phyloP scores from a whole-genome alignment of 768 basidiomycete genomes.

The Psilocybe subaeruginosa region DNA sequence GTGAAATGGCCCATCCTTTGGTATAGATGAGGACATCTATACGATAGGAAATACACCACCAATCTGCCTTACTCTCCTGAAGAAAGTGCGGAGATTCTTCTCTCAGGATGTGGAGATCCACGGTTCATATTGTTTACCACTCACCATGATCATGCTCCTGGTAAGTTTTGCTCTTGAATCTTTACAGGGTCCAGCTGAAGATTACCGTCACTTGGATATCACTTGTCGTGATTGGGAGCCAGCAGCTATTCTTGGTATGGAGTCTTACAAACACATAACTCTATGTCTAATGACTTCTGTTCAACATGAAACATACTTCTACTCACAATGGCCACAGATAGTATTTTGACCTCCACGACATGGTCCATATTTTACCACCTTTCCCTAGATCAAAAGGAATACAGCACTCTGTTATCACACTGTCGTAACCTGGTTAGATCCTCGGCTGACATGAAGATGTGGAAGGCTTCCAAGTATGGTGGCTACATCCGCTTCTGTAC shows the following conservation, averaged over 20 bases:
- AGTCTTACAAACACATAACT: neutral
- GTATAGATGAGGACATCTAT: conserved; percentile 49
- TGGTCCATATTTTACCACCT: conserved; percentile 57
- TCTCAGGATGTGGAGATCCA: conserved; percentile 63
- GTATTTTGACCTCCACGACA: conserved; percentile 19
- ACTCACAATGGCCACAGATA: conserved; percentile 43
- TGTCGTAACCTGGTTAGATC: conserved; percentile 38
- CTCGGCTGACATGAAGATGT: conserved; percentile 35
- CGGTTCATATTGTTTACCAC: conserved; percentile 56
- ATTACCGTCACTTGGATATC: conserved; percentile 40
- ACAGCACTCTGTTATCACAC: conserved; percentile 36
- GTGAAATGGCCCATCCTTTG: conserved; percentile 45
- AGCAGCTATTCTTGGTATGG: conserved; percentile 45
- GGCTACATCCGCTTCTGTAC: conserved; percentile 40
- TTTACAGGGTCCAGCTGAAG: neutral
- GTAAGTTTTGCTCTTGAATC: conserved; percentile 19
- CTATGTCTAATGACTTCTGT: neutral
- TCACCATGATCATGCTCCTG: conserved; percentile 25
- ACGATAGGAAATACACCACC: conserved; percentile 65
- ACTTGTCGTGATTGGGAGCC: conserved; percentile 56
- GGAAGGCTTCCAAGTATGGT: conserved; percentile 43
- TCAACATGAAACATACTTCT: conserved; percentile 54
- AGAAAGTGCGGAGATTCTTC: conserved; percentile 46
- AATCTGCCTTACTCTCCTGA: conserved; percentile 51
- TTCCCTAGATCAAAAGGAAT: conserved; percentile 40